Evolutionary conservation across 1,139 yeast species (phyloP).

Genomic region (Geotrichum klebahnii): DNA sequence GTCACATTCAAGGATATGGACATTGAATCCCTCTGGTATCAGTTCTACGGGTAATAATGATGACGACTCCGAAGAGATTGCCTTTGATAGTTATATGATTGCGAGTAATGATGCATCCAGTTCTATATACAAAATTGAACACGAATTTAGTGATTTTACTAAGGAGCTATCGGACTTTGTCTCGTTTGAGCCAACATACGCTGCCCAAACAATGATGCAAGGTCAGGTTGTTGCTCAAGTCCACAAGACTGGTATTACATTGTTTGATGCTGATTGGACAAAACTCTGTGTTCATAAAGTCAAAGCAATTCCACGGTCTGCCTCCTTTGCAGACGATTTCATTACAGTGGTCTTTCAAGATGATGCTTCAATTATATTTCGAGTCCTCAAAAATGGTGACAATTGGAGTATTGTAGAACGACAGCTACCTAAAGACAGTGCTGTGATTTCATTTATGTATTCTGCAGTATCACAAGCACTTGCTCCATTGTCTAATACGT

Average conservation of each 20-base stretch:
- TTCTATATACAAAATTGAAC: conserved; percentile 67
- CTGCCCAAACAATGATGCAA: conserved; percentile 57
- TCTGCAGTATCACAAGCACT: conserved; percentile 7
- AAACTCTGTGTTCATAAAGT: conserved; percentile 5
- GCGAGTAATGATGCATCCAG: conserved; percentile 47
- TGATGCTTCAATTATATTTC: conserved; percentile 1
- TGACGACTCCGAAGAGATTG: conserved; percentile 26
- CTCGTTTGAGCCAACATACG: conserved; percentile 60
- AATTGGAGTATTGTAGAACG: conserved; percentile 12
- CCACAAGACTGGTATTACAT: conserved; percentile 58
- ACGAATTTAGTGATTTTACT: conserved; percentile 61
- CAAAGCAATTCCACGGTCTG: conserved; percentile 6
- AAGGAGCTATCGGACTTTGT: conserved; percentile 52
- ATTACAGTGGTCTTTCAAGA: conserved; percentile 13
- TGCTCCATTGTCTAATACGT: background rate
- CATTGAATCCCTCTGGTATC: conserved; percentile 31
- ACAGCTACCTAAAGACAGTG: background rate
- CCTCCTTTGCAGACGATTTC: conserved; percentile 18
- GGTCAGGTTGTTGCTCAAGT: conserved; percentile 69
- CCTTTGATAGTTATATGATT: conserved; percentile 54
- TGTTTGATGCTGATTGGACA: conserved; percentile 56
- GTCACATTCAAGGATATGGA: conserved; percentile 33
- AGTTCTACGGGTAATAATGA: conserved; percentile 9
- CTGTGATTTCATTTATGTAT: background rate
- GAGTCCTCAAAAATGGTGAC: conserved; percentile 8